Percentiles rank a stretch among this genome's conserved stretches.
Evolutionary conservation across 192 early-diverging fungal species (phyloP).

Genomic region (Chytriomyces sp.): DNA sequence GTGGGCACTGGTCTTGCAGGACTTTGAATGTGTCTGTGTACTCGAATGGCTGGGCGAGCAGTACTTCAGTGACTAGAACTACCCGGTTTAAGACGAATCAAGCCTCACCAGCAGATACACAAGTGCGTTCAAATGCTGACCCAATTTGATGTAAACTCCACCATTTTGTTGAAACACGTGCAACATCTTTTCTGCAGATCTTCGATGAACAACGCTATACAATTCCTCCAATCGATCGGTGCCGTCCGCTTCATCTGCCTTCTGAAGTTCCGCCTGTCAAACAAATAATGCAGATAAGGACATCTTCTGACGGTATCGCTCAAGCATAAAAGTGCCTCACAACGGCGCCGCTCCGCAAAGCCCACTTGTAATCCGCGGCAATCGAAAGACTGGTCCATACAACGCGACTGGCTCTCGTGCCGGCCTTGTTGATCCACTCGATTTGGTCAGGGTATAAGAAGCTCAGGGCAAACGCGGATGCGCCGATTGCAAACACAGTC

Average conservation of each 20-base stretch:
- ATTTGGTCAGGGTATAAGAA: slow-evolving; percentile 11
- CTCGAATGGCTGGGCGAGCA: slow-evolving; percentile 63
- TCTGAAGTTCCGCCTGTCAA: not conserved
- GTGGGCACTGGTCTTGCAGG: slow-evolving; percentile 83
- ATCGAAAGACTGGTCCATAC: slow-evolving; percentile 47
- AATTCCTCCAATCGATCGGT: slow-evolving; percentile 7
- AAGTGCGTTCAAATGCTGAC: slow-evolving; percentile 83
- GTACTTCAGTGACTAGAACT: no score
- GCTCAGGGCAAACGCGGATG: not conserved
- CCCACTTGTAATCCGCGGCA: slow-evolving; percentile 64
- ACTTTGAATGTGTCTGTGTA: slow-evolving; percentile 85
- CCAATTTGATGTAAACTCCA: slow-evolving; percentile 86
- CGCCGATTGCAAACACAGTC: not conserved
- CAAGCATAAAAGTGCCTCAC: slow-evolving; percentile 31
- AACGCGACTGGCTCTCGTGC: slow-evolving; percentile 37
- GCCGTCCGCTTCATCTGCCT: not conserved
- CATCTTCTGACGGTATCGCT: slow-evolving; percentile 36
- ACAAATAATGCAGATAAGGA: slow-evolving; percentile 50
- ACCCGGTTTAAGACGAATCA: no score
- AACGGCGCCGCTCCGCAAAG: slow-evolving; percentile 37
- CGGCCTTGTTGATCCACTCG: slow-evolving; percentile 9
- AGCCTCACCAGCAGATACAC: slow-evolving; percentile 69
- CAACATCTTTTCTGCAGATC: slow-evolving; percentile 72
- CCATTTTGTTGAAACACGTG: slow-evolving; percentile 68
- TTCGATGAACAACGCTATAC: slow-evolving; percentile 51